Evolutionary conservation across 148 eudicot genomes (phyloP).

Genomic region (Beta vulgaris): DNA sequence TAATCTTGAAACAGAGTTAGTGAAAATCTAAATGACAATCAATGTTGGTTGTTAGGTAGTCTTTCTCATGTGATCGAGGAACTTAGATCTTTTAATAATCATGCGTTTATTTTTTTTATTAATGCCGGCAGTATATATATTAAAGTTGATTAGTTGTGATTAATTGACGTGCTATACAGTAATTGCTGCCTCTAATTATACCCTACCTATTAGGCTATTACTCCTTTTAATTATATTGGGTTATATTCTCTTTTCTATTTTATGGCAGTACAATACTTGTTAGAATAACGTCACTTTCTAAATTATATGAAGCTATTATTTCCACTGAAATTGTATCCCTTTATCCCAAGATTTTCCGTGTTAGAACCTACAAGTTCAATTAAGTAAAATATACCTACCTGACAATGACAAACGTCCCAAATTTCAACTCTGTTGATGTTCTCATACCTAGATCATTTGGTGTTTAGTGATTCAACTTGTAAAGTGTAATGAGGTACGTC

Average conservation of each 20-base stretch:
- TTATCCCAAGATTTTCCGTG: background rate
- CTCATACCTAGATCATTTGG: too few relatives aligned
- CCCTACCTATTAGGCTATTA: background rate
- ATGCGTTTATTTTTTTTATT: background rate
- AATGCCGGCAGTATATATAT: background rate
- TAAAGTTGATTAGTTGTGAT: background rate
- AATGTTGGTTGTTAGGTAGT: too few relatives aligned
- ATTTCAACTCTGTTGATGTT: background rate
- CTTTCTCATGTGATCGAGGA: too few relatives aligned
- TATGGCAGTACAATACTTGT: too few relatives aligned
- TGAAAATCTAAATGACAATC: too few relatives aligned
- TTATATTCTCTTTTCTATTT: too few relatives aligned
- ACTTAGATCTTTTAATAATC: too few relatives aligned
- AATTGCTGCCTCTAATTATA: background rate
- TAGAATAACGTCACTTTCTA: background rate
- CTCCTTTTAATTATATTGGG: too few relatives aligned
- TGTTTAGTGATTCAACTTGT: background rate
- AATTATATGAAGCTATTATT: background rate
- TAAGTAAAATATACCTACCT: background rate
- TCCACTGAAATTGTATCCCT: slow-evolving; percentile 2
- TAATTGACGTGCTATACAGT: background rate
- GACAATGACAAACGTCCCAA: background rate
- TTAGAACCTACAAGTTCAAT: background rate
- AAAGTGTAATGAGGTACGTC: too few relatives aligned
- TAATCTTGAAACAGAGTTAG: too few relatives aligned